Conservation (phyloP, 176 grass and related monocot species). For the Aegilops umbellulata region DNA sequence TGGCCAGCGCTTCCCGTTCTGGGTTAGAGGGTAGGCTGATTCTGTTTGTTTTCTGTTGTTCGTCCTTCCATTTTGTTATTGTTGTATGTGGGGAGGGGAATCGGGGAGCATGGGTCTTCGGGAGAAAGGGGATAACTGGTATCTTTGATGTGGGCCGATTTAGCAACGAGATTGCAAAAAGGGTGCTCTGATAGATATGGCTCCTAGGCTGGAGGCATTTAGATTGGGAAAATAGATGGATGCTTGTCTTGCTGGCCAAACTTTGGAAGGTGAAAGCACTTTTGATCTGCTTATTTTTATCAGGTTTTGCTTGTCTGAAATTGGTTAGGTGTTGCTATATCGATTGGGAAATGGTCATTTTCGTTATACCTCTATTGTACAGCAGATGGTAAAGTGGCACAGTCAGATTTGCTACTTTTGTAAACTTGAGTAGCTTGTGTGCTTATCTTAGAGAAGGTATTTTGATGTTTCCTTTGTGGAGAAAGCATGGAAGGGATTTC, state of each 20-base stretch:
- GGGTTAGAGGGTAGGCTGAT: neutral
- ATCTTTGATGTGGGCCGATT: neutral
- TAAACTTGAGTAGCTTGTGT: neutral
- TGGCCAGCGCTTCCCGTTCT: neutral
- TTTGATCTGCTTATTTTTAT: neutral
- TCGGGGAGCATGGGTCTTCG: neutral
- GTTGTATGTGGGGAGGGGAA: neutral
- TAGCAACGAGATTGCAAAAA: neutral
- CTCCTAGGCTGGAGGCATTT: neutral
- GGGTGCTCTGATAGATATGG: neutral
- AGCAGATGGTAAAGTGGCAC: neutral
- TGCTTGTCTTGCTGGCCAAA: neutral
- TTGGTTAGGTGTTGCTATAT: neutral
- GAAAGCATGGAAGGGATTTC: neutral
- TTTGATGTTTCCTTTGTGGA: neutral
- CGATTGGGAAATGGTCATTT: constrained; percentile 4
- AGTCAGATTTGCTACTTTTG: constrained; percentile 2
- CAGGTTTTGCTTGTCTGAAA: neutral
- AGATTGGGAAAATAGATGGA: neutral
- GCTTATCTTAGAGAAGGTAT: neutral
- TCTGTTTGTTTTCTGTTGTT: neutral
- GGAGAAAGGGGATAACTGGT: neutral
- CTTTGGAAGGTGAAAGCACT: neutral
- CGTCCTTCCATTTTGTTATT: neutral
- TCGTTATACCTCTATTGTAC: neutral